phyloP scores from a whole-genome alignment of 164 flowering plant genomes.

The grape (Vitis vinifera) region DNA sequence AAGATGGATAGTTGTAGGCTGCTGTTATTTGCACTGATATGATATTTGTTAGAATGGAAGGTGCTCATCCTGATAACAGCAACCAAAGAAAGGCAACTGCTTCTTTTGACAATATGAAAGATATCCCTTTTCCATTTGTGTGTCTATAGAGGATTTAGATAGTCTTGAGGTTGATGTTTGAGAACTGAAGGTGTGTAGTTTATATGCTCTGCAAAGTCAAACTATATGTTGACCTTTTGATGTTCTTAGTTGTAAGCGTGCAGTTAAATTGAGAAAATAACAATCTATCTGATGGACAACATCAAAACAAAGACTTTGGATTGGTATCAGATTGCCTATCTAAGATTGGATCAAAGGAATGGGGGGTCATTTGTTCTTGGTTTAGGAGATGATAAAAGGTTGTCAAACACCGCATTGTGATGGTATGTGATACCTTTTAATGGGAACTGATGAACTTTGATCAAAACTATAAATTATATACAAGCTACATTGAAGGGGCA shows the following conservation, averaged over 20 bases:
- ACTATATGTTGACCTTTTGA: too few relatives aligned
- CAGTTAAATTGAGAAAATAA: too few relatives aligned
- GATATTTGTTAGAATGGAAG: neutral
- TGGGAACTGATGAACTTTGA: neutral
- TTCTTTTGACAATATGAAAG: neutral
- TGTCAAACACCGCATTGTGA: too few relatives aligned
- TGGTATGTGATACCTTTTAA: neutral
- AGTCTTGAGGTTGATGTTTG: neutral
- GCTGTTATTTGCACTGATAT: neutral
- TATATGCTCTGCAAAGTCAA: too few relatives aligned
- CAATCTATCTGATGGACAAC: conserved; percentile 1
- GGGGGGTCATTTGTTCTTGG: neutral
- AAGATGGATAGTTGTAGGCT: neutral
- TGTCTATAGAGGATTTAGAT: neutral
- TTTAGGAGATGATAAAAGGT: neutral
- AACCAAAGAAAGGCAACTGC: neutral
- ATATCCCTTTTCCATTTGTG: neutral
- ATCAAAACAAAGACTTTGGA: neutral
- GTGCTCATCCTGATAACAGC: conserved; percentile 1
- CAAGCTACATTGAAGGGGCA: neutral
- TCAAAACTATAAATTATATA: neutral
- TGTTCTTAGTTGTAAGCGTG: too few relatives aligned
- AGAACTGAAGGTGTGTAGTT: neutral
- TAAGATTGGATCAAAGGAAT: neutral
- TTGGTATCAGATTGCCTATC: neutral